These are phyloP conservation scores for Batrachochytrium dendrobatidis DNA, from an alignment of 371 early-diverging fungal species.

Conservation along the genomic window DNA sequence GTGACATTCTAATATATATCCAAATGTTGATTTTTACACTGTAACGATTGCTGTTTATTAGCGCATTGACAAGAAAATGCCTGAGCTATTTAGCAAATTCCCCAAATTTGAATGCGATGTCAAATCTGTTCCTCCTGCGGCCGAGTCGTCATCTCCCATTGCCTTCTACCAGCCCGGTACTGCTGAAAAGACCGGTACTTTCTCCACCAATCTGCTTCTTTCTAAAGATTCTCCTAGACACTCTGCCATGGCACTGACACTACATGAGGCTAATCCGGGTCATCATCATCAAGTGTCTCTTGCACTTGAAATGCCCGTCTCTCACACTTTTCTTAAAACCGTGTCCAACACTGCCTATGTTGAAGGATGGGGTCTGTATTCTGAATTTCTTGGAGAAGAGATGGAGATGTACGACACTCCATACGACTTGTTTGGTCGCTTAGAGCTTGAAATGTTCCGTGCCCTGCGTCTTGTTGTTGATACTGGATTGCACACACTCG, in stretches of 20 bases:
- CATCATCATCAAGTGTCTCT: constrained; percentile 35
- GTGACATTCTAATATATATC: no score
- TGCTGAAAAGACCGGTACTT: constrained; percentile 18
- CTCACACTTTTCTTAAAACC: constrained; percentile 24
- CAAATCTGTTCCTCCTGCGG: constrained; percentile 17
- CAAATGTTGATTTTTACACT: no score
- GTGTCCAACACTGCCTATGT: constrained; percentile 20
- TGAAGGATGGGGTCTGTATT: constrained; percentile 38
- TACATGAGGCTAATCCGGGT: constrained; percentile 41
- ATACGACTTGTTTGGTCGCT: constrained; percentile 26
- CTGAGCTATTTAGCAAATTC: constrained; percentile 23
- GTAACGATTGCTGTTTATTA: background rate
- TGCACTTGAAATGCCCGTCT: constrained; percentile 17
- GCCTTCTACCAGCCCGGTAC: constrained; percentile 31
- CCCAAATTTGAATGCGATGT: constrained; percentile 27
- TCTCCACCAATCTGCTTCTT: constrained; percentile 23
- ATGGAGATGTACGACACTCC: constrained; percentile 36
- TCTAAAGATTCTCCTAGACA: constrained; percentile 21
- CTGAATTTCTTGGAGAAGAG: constrained; percentile 35
- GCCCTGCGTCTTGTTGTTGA: constrained; percentile 36
- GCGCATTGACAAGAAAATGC: constrained; percentile 18
- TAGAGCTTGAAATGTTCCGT: constrained; percentile 36
- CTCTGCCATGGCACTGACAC: constrained; percentile 22
- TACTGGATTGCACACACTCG: constrained; percentile 31
- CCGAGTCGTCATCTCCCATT: constrained; percentile 19